Base-by-base conservation (phyloP, 495 filamentous ascomycete genomes). In the Friedmanniomyces simplex region DNA sequence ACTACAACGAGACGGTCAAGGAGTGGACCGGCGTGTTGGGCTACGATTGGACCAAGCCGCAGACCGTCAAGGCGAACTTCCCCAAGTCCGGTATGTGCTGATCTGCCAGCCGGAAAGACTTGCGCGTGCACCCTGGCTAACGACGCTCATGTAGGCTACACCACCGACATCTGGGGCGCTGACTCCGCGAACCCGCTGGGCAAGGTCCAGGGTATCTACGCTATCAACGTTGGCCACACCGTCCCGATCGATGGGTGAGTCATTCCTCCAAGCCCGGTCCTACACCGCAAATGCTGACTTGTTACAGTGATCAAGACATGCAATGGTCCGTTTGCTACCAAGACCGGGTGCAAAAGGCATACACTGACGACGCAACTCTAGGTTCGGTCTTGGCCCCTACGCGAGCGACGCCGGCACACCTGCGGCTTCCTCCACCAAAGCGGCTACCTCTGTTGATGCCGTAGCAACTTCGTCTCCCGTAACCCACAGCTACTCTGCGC, bases 21-120 rank as follows among this genome's bases (percentile, higher is more conserved):
- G 76, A 83, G 68, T 83, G 80, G 80, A 71, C 74, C 5, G 72
- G 71, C 18, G 75, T 83, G 0, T 69, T 78, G 13, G 76, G 74
- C 1, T 65, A 56, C 50, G 52, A 62, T 37, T 45, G 1, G 10
- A 18, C 72, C 2, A 32, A 50, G 12, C 61, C 69, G 12, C 59
- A 63, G 6, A 67, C 63, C 28, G 70, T 69, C 6, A 63, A 71
- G 25, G 66, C 62, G 0, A 70, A 72, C 62, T 69, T 67, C 20
- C 74, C 75, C 5, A 64, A 69, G 37, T 67, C 63, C 54, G 76
- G n/a, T n/a, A n/a, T n/a, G n/a, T n/a, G n/a, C n/a, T n/a, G n/a
- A n/a, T n/a, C n/a, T n/a, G n/a, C n/a, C n/a, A n/a, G n/a, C n/a
- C n/a, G n/a, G n/a, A n/a, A n/a, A n/a, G n/a, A n/a, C n/a, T n/a